phyloP scores from a whole-genome alignment of 345 rosid genomes.

The Stellera chamaejasme region DNA sequence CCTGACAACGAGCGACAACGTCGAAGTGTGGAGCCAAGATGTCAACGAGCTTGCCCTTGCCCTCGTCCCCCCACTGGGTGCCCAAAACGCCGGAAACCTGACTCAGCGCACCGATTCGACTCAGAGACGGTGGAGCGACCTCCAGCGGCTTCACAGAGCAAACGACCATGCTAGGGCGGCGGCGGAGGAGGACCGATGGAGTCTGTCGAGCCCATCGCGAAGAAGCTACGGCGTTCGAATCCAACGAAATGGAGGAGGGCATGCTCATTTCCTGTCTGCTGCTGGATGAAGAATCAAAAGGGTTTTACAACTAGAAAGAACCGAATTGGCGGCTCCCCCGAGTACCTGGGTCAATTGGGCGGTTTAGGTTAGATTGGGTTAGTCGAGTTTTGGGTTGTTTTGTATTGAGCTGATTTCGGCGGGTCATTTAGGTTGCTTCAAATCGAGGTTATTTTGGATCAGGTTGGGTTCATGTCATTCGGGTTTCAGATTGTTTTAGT shows the following conservation, averaged over 20 bases:
- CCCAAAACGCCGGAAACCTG: constrained; percentile 93
- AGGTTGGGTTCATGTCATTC: too few species aligned
- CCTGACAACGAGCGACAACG: constrained; percentile 98
- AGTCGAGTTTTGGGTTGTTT: too few species aligned
- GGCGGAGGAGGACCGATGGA: constrained; percentile 9
- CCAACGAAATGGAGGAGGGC: constrained; percentile 28
- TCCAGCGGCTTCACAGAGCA: constrained; percentile 28
- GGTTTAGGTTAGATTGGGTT: too few species aligned
- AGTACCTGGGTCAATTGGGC: too few species aligned
- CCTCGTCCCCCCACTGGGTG: constrained; percentile 97
- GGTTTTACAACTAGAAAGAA: too few species aligned
- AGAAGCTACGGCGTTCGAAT: constrained; percentile 13
- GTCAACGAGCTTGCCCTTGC: constrained; percentile 97
- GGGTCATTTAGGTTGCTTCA: too few species aligned
- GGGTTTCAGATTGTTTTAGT: too few species aligned
- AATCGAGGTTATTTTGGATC: too few species aligned
- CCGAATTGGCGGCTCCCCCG: too few species aligned
- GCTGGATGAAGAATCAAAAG: too few species aligned
- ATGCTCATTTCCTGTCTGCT: too few species aligned
- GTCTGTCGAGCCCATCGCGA: constrained; percentile 14
- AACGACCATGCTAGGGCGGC: constrained; percentile 25
- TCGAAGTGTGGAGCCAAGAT: constrained; percentile 84
- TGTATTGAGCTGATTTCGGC: too few species aligned
- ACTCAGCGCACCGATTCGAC: constrained; percentile 61
- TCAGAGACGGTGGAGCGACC: constrained; percentile 24